These are phyloP conservation scores for Fusarium protoensiforme DNA, from an alignment of 2,329 filamentous ascomycete species.

Conservation along the genomic window DNA sequence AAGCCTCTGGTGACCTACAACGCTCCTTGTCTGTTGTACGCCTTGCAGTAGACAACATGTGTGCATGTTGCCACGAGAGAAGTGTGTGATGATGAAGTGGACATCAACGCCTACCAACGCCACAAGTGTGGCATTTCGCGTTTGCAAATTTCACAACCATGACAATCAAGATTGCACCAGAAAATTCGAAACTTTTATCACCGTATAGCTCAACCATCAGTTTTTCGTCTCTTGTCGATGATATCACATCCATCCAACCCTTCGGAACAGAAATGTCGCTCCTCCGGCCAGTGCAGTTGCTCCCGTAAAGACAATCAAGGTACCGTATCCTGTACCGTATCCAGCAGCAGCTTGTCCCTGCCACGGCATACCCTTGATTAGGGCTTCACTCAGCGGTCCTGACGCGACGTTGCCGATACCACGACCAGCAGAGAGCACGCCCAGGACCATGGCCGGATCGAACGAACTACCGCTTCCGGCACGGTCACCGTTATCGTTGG, in stretches of 20 bases:
- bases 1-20: too few species aligned
- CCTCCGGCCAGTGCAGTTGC: constrained; percentile 46
- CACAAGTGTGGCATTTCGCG: too few species aligned
- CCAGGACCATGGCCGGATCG: constrained; percentile 67
- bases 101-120: too few species aligned
- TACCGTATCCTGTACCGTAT: constrained; percentile 49
- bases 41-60: too few species aligned
- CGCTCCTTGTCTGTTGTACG: too few species aligned
- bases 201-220: too few species aligned
- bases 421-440: constrained; percentile 66
- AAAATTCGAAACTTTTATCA: too few species aligned
- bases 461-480: constrained; percentile 30
- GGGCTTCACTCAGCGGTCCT: constrained; percentile 65
- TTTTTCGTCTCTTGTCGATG: too few species aligned
- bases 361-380: constrained; percentile 60
- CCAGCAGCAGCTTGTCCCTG: constrained; percentile 46
- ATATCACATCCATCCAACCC: constrained; percentile 46
- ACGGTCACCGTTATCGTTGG: not conserved
- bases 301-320: constrained; percentile 49
- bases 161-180: too few species aligned
- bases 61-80: too few species aligned
- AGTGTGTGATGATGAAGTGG: too few species aligned
- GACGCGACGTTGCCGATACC: constrained; percentile 70
- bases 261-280: constrained; percentile 44
- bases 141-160: too few species aligned